These are phyloP conservation scores for Tilletia indica DNA, from an alignment of 1,284 basidiomycete species.

Conservation along the genomic window DNA sequence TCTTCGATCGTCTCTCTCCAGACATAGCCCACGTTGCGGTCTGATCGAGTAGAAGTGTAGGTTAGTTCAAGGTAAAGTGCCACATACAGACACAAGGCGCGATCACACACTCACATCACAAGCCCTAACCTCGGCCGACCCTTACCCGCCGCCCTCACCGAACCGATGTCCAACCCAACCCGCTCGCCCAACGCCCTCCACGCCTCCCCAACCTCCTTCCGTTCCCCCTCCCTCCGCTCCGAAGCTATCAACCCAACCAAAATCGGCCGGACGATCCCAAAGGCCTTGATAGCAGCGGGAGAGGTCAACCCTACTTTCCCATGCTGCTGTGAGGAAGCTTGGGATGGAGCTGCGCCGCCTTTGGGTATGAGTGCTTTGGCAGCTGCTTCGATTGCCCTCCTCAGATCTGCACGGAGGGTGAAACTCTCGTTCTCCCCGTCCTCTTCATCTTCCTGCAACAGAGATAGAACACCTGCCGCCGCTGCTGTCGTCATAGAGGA, in stretches of 20 bases:
- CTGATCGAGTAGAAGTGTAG: neutral
- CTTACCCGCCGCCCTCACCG: neutral
- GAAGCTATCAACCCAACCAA: constrained; percentile 37
- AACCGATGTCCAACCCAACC: neutral
- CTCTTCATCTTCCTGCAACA: constrained; percentile 37
- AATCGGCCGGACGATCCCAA: constrained; percentile 39
- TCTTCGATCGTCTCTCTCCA: neutral
- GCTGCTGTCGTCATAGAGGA: neutral
- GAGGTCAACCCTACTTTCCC: constrained; percentile 19
- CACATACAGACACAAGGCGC: no score
- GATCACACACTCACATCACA: neutral
- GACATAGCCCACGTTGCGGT: neutral
- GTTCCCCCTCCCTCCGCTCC: neutral
- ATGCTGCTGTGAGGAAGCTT: neutral
- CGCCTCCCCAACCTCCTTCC: neutral
- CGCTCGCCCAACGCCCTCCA: neutral
- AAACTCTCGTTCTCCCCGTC: neutral
- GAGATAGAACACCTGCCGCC: neutral
- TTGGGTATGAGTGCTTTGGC: constrained; percentile 16
- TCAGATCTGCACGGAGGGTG: constrained; percentile 38
- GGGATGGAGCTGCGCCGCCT: neutral
- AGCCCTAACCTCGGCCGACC: constrained; percentile 1
- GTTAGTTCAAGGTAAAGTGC: neutral
- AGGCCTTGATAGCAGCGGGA: constrained; percentile 34
- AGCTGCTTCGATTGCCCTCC: constrained; percentile 47